Base-by-base conservation (phyloP, 352 stramenopile species). In the Globisporangium yorkense region DNA sequence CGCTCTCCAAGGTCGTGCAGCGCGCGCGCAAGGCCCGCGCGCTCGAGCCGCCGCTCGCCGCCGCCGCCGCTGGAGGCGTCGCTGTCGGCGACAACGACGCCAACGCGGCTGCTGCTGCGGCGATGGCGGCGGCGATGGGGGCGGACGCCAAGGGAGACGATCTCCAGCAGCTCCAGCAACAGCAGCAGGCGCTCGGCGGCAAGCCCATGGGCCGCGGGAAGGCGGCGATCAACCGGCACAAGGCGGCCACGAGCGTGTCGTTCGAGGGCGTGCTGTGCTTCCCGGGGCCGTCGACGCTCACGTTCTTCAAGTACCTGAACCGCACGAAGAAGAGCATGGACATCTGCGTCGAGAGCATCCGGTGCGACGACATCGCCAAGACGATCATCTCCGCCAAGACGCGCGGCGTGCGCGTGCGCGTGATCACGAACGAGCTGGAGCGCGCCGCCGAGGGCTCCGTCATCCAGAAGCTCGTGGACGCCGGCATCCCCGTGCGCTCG, bases 291-390 rank as follows among this genome's bases (percentile, higher is more conserved):
- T 82, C 68, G 45, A 66, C 85, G 13, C 56, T 86, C 54, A 75
- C 65, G 41, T 58, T 88, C 48, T 53, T 86, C 41, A 61, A 60
- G 39, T 72, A 70, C 54, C 62, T 88, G 37, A 63, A 75, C 27
- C 48, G 40, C 3, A 68, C 78, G 18, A 74, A 60, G 37, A 64
- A 56, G 37, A 77, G 62, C 3, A 75, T 85, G 64, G 78, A 88
- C 57, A 72, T 88, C 24, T 80, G 66, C 47, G 75, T 88, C 37
- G 80, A 84, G 56, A 87, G 74, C 20, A 83, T 87, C 64, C 82
- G 75, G 1, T 87, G 78, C 49, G 72, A 87, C 37, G 78, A 87
- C 58, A 76, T 87, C 52, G 66, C 74, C 2, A 67, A 86, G 7
- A 70, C 72, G 20, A 72, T 88, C 51, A 47, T 86, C 18, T 67